Conservation (phyloP, 805 yeast genomes). For the Saccharomyces kudriavzevii region DNA sequence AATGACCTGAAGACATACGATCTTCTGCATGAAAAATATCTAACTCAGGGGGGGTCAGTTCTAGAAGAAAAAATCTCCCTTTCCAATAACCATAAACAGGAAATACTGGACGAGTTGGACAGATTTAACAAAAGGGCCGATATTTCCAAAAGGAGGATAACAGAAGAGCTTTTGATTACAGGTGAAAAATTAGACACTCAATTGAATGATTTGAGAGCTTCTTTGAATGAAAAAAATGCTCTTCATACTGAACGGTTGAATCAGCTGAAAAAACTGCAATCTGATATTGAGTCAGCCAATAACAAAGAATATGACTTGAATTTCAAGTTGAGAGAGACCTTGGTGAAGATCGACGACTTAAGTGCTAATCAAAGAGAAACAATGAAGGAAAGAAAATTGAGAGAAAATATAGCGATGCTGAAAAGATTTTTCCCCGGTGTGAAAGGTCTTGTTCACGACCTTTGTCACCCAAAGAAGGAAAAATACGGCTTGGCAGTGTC, state of each 20-base stretch:
- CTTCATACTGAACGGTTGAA: slow-evolving; percentile 16
- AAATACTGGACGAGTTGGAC: slow-evolving; percentile 33
- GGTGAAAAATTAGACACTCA: slow-evolving; percentile 27
- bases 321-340: slow-evolving; percentile 50
- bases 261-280: slow-evolving; percentile 35
- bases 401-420: slow-evolving; percentile 65
- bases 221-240: slow-evolving; percentile 33
- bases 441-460: slow-evolving; percentile 68
- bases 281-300: slow-evolving; percentile 33
- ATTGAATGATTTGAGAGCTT: slow-evolving; percentile 28
- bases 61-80: slow-evolving; percentile 43
- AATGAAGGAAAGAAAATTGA: slow-evolving; percentile 53
- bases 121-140: slow-evolving; percentile 32
- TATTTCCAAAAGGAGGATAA: slow-evolving; percentile 30
- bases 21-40: slow-evolving; percentile 44
- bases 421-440: slow-evolving; percentile 79
- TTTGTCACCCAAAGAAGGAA: slow-evolving; percentile 67
- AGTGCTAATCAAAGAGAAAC: slow-evolving; percentile 73
- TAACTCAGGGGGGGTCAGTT: slow-evolving; percentile 49
- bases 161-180: slow-evolving; percentile 29
- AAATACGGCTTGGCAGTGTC: slow-evolving; percentile 68
- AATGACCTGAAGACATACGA: slow-evolving; percentile 54
- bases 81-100: slow-evolving; percentile 38
- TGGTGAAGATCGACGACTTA: slow-evolving; percentile 58
- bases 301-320: slow-evolving; percentile 54